A percentile compares a stretch with the other conserved stretches of the same genome.
Evolutionary conservation across 2,329 filamentous ascomycete species (phyloP).

Genomic region (Verticillium tricorpus): DNA sequence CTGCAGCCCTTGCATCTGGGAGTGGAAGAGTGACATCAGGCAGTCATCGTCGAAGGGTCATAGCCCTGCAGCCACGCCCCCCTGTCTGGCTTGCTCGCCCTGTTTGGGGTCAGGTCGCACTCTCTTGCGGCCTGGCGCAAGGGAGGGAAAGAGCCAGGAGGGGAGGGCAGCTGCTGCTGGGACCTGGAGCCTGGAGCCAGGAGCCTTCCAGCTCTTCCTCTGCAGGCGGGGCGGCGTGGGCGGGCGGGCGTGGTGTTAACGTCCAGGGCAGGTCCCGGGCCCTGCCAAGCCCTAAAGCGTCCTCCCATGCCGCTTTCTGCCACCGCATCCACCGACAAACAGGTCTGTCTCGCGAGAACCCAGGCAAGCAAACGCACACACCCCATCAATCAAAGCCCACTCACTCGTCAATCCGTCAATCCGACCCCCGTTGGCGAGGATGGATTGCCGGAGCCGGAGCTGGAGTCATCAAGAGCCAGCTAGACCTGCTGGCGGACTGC

Average conservation of each 20-base stretch:
- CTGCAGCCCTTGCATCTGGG: neutral
- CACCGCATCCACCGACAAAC: neutral
- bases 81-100: neutral
- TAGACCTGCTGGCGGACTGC: neutral
- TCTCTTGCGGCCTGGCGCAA: neutral
- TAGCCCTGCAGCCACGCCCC: neutral
- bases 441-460: neutral
- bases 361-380: neutral
- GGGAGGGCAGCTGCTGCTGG: neutral
- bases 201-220: neutral
- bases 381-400: neutral
- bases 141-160: neutral
- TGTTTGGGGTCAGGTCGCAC: neutral
- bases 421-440: neutral
- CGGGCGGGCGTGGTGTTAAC: neutral
- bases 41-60: neutral
- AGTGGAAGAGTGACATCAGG: neutral
- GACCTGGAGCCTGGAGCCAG: neutral
- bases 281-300: neutral
- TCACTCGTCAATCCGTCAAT: no score
- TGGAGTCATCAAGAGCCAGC: neutral
- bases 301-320: neutral
- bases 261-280: neutral
- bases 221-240: neutral
- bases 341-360: no score